phyloP scores from a whole-genome alignment of 2,329 filamentous ascomycete species.

The Zarea fungicola region DNA sequence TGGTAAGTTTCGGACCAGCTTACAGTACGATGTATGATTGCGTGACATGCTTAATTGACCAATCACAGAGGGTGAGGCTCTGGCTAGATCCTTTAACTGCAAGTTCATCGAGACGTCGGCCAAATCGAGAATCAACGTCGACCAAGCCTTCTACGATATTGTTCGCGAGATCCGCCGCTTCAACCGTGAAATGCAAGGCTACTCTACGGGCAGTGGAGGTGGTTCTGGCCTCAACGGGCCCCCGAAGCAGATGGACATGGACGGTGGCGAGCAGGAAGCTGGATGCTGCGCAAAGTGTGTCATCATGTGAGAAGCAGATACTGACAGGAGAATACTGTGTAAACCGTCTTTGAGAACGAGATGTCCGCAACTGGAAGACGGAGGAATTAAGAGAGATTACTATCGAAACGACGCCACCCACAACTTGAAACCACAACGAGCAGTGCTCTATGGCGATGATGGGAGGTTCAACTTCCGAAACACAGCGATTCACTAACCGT shows the following conservation, averaged over 20 bases:
- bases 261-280: constrained; percentile 59
- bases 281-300: constrained; percentile 85
- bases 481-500: constrained; percentile 30
- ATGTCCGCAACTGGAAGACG: background rate
- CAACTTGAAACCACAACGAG: background rate
- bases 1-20: constrained; percentile 54
- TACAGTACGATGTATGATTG: background rate
- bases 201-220: constrained; percentile 65
- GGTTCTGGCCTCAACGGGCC: constrained; percentile 57
- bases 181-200: constrained; percentile 95
- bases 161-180: constrained; percentile 96
- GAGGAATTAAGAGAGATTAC: constrained; percentile 5
- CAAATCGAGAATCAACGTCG: constrained; percentile 96
- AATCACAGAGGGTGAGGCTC: constrained; percentile 73
- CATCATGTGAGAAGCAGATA: constrained; percentile 64
- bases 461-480: constrained; percentile 17
- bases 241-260: constrained; percentile 72
- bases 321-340: constrained; percentile 1
- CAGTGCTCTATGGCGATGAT: constrained; percentile 4
- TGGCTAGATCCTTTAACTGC: constrained; percentile 86
- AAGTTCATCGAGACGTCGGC: constrained; percentile 99
- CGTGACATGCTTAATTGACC: background rate
- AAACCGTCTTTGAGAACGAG: constrained; percentile 8
- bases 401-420: constrained; percentile 2
- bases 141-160: constrained; percentile 97